Evolutionary conservation across 208 protist genomes (phyloP).

Genomic region (Leishmania tropica): DNA sequence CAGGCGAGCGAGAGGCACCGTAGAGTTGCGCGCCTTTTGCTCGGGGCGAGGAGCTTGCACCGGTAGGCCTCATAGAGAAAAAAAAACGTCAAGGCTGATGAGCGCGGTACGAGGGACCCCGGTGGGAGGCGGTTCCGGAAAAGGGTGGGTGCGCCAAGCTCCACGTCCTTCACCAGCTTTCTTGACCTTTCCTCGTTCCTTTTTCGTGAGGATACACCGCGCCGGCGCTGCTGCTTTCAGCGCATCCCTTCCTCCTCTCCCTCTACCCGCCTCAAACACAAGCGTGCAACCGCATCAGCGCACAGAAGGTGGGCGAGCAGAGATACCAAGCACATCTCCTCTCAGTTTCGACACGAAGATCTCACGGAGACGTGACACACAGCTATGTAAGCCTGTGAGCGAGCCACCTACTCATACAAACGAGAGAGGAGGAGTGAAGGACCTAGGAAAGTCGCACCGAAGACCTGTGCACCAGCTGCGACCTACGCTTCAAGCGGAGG

Average conservation of each 20-base stretch:
- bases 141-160: neutral
- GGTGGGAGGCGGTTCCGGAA: neutral
- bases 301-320: neutral
- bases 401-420: neutral
- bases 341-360: neutral
- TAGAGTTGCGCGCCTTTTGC: neutral
- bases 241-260: neutral
- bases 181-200: neutral
- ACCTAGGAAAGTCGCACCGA: neutral
- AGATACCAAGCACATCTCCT: neutral
- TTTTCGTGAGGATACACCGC: neutral
- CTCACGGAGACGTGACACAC: neutral
- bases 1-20: neutral
- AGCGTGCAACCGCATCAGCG: neutral
- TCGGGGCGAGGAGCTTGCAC: neutral
- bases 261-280: neutral
- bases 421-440: neutral
- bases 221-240: neutral
- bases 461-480: neutral
- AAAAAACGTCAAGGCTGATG: neutral
- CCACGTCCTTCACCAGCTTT: neutral
- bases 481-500: neutral
- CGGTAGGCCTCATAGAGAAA: neutral
- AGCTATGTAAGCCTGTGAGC: neutral
- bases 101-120: neutral